Base-by-base conservation (phyloP, 2,329 filamentous ascomycete genomes). In the Phyllosticta citrichinensis region DNA sequence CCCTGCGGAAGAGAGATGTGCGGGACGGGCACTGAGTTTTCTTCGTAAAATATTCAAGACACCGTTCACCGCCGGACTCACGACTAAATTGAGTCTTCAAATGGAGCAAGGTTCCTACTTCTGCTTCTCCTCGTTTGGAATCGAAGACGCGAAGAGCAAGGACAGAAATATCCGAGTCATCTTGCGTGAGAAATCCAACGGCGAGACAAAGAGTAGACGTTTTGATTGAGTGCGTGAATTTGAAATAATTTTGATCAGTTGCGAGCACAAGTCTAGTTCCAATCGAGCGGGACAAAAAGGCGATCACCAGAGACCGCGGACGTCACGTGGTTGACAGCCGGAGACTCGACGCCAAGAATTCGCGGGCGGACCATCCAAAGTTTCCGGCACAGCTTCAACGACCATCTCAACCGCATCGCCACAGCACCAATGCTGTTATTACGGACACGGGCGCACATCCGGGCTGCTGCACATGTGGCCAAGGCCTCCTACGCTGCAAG, bases 361-460 rank as follows among this genome's bases (percentile, higher is more conserved):
- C 2, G n/a, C 53, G 53, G 52, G 9, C 22, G 22, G 53, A 3
- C 11, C 9, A 19, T 40, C 55, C 50, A 56, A 61, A 61, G 54
- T 61, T 61, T 61, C 59, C 59, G n/a, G 54, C 58, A 50, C 52
- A 60, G 52, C 51, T 30, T 24, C 58, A 17, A 40, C 19, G 22
- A 6, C 27, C 22, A 54, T 50, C 19, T 17, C 53, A 17, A 19
- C 12, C 35, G 3, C 27, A 11, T 14, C 52, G 27, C 27, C 52
- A 27, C 33, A 10, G 14, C 27, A 27, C 50, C 60, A 58, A 75
- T 75, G 73, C 69, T 74, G 67, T 71, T 73, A 62, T 71, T 71
- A 67, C 69, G 73, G 60, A 69, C 74, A 70, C 64, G 72, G 25
- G 71, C 71, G 66, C 72, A 72, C 59, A 67, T 71, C 20, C 68